Base-by-base conservation (phyloP, 2,329 filamentous ascomycete genomes). In the Ophiocordyceps robertsii region DNA sequence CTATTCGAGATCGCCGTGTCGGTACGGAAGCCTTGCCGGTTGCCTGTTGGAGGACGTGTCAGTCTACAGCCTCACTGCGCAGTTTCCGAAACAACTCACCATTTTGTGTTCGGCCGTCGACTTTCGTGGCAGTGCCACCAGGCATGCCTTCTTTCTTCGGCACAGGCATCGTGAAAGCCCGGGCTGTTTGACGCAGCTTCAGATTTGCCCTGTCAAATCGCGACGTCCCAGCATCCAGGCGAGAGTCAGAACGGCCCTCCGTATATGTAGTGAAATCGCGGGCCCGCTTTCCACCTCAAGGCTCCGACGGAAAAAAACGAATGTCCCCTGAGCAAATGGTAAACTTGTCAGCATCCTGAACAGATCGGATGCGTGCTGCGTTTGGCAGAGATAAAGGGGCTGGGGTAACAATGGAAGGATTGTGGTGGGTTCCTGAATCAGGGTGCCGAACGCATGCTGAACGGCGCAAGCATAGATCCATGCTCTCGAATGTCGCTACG, bases 1-100 rank as follows among this genome's bases (percentile, higher is more conserved):
- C 73, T 75, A 49, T 83, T 84, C 8, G 89, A 92, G 48, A 96
- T 95, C 54, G 92, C 86, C 30, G 77, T 70, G 57, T 96, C 90
- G 21, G 90, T 96, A 49, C 83, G 81, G 65, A 96, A 95, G 21
- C 70, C 74, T 44, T 73, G 64, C 36, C 77, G 68, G 51, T 73
- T 72, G 48, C 83, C 85, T 92, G 37, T 21, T 13, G 12, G 30
- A n/a, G 6, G 45, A 12, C n/a, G 19, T 44, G 46, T 51, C 48
- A 47, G 32, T 12, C 13, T 32, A 6, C 31, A 31, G 19, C n/a
- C 21, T 13, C 24, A 16, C 17, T 4, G 29, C 37, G n/a, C 37
- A 21, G 14, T 14, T 19, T 12, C 16, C 27, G 24, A 36, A n/a
- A 14, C 27, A 19, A 37, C 37, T 31, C 48, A 66, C 64, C 63